Evolutionary conservation across 2,329 filamentous ascomycete genomes (phyloP).

Genomic region (Botrytis deweyae): DNA sequence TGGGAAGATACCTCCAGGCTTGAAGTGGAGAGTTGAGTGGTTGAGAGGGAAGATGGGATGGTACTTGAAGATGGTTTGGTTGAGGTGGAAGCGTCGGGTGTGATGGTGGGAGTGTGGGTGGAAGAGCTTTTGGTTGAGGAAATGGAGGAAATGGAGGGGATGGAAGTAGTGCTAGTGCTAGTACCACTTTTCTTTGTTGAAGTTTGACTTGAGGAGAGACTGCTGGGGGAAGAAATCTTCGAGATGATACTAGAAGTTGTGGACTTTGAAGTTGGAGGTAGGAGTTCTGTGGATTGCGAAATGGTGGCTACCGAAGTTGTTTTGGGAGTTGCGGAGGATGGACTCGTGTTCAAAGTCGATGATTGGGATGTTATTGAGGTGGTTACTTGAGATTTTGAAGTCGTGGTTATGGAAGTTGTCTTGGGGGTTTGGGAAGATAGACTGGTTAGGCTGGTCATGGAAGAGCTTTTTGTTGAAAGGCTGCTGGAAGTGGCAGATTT

Average conservation of each 20-base stretch:
- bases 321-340: background rate
- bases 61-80: background rate
- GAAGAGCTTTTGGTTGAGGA: background rate
- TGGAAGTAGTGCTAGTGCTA: background rate
- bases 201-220: background rate
- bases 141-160: background rate
- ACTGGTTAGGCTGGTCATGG: background rate
- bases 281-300: too few relatives aligned
- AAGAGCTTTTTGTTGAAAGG: background rate
- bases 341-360: background rate
- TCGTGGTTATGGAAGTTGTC: background rate
- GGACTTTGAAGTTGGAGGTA: background rate
- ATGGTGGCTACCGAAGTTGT: background rate
- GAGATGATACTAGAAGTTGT: background rate
- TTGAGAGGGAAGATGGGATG: background rate
- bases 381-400: background rate
- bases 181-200: background rate
- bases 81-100: background rate
- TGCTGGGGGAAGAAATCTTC: background rate
- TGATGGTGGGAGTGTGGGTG: background rate
- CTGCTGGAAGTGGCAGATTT: background rate
- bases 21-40: background rate
- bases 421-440: background rate
- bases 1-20: background rate
- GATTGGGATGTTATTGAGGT: background rate